A percentile compares a stretch with the other conserved stretches of the same genome.
Conservation (phyloP, 306 rosid genomes). For the Quercus glauca region DNA sequence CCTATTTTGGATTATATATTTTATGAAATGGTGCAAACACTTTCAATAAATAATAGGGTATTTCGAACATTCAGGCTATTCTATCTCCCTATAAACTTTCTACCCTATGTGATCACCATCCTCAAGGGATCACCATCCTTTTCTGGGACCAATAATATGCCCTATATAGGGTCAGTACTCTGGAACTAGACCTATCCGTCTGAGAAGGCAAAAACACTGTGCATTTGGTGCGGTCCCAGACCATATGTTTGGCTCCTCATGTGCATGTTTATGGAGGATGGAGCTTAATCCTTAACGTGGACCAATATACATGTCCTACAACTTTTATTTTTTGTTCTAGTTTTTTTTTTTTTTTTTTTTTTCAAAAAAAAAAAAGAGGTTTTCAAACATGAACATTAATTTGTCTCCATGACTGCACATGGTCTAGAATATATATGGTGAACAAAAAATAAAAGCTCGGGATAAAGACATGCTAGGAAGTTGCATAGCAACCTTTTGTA, state of each 20-base stretch:
- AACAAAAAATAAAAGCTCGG: neutral
- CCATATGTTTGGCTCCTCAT: neutral
- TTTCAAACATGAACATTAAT: neutral
- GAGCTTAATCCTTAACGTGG: neutral
- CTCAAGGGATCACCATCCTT: too few relatives aligned
- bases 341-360: neutral
- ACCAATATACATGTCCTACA: neutral
- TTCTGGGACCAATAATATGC: too few relatives aligned
- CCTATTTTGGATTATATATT: too few relatives aligned
- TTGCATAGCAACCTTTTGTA: neutral
- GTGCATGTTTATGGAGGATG: neutral
- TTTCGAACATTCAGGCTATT: too few relatives aligned
- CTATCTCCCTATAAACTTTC: too few relatives aligned
- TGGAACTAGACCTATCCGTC: neutral
- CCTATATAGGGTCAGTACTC: neutral
- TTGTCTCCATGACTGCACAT: neutral
- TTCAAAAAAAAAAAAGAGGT: neutral
- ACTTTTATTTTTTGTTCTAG: neutral
- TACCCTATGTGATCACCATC: too few relatives aligned
- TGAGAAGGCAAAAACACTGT: neutral
- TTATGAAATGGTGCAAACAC: too few relatives aligned
- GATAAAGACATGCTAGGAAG: neutral
- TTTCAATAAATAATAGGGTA: too few relatives aligned
- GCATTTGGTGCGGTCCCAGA: neutral
- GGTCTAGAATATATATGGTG: neutral